Base-by-base conservation (phyloP, 371 early-diverging fungal genomes). In the Mucor circinelloides region DNA sequence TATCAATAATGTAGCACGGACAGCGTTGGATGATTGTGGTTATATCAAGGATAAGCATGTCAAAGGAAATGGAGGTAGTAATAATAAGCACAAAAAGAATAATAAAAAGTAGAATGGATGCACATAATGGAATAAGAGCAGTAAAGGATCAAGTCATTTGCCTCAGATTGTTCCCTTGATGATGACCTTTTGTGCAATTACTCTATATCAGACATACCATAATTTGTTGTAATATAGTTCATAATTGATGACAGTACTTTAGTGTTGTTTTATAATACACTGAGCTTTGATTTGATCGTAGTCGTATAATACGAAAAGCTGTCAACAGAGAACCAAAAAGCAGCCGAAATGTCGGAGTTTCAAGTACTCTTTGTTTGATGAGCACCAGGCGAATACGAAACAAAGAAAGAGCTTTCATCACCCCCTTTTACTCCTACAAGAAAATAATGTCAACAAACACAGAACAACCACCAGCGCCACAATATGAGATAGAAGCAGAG, bases 1-100 rank as follows among this genome's bases (percentile, higher is more conserved):
- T 59, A 97, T 97, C 70, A 96, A 95, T 70, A 93, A 93, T 66
- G 84, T 83, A 12, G 96, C 95, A 4, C 76, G 94, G 40, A 83
- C 77, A 19, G 81, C 92, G 17, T 70, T 96, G 32, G 90, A 87
- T 31, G 76, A 84, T 8, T 85, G 83, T 60, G 92, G 93, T 0
- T 86, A 84, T 64, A 80, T 93, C 50, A 69, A 70, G 9, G 54
- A 61, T 13, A 64, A 64, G 15, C 64, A 64, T 55, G 19, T 10
- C 21, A 68, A 38, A 38, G 59, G 19, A 10, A 56, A 38, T 19
- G 67, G 63, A 19, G 17, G 15, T 15, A 60, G 30, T 60, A 60
- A 36, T 17, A 61, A 31, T n/a, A 67, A 67, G n/a, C 19, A 46
- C n/a, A 67, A 62, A 46, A 61, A 61, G 50, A 44, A 31, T 15